phyloP scores from a whole-genome alignment of 345 rosid species.

The Citrus mangshanensis region DNA sequence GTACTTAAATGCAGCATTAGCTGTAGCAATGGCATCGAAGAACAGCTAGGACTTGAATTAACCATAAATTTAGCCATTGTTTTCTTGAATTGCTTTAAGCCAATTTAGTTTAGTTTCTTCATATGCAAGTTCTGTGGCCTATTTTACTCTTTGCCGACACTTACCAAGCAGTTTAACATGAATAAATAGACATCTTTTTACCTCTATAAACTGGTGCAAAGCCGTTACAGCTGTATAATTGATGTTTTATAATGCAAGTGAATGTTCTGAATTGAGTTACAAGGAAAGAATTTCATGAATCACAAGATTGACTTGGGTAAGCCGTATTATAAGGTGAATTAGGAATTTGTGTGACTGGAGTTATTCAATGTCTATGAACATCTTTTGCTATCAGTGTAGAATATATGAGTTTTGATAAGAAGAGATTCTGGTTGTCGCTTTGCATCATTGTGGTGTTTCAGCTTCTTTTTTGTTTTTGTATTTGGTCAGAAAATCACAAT shows the following conservation, averaged over 20 bases:
- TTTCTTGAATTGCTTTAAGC: background rate
- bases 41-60: background rate
- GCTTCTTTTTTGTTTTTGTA: background rate
- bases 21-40: background rate
- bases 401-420: background rate
- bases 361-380: background rate
- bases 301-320: background rate
- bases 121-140: background rate
- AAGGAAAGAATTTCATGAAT: background rate
- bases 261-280: background rate
- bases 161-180: background rate
- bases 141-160: background rate
- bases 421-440: conserved; percentile 2
- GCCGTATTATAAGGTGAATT: background rate
- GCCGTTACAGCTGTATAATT: background rate
- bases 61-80: background rate
- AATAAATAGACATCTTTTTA: background rate
- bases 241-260: background rate
- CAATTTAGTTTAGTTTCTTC: background rate
- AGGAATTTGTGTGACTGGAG: background rate
- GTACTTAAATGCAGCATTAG: background rate
- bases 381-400: background rate
- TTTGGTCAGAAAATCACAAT: background rate
- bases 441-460: background rate
- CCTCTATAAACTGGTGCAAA: background rate